These are phyloP conservation scores for Diaporthe citrichinensis DNA, from an alignment of 2,329 filamentous ascomycete genomes.

Conservation along the genomic window DNA sequence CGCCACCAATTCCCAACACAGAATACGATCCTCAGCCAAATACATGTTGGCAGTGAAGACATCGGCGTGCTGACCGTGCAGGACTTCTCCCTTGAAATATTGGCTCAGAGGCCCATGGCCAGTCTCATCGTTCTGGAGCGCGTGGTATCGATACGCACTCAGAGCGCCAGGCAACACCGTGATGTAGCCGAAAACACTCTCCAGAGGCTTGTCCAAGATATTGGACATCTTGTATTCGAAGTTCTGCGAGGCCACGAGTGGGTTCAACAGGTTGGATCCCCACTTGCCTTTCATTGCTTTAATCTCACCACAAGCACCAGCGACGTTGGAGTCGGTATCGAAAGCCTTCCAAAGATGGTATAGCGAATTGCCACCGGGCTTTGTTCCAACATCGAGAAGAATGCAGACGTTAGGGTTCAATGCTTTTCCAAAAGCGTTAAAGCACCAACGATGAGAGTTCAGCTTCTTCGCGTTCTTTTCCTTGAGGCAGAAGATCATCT, in stretches of 20 bases:
- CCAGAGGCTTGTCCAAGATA: slow-evolving; percentile 96
- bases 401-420: slow-evolving; percentile 98
- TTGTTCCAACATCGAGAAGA: slow-evolving; percentile 94
- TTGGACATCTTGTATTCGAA: slow-evolving; percentile 99
- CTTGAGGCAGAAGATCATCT: slow-evolving; percentile 98
- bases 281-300: slow-evolving; percentile 94
- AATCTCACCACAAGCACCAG: slow-evolving; percentile 96
- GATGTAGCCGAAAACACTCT: slow-evolving; percentile 98
- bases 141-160: slow-evolving; percentile 95
- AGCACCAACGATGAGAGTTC: slow-evolving; percentile 99
- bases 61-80: slow-evolving; percentile 95
- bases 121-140: slow-evolving; percentile 95
- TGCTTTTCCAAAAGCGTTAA: slow-evolving; percentile 95
- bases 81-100: slow-evolving; percentile 98
- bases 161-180: slow-evolving; percentile 95
- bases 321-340: slow-evolving; percentile 96
- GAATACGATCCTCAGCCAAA: slow-evolving; percentile 88
- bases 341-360: slow-evolving; percentile 99
- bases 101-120: slow-evolving; percentile 96
- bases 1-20: slow-evolving; percentile 95
- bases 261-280: slow-evolving; percentile 88
- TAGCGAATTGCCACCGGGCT: slow-evolving; percentile 88
- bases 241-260: slow-evolving; percentile 95
- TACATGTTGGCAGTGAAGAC: slow-evolving; percentile 99
- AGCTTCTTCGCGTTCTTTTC: slow-evolving; percentile 98